phyloP scores from a whole-genome alignment of 371 early-diverging fungal species.

The Gilbertella persicaria region DNA sequence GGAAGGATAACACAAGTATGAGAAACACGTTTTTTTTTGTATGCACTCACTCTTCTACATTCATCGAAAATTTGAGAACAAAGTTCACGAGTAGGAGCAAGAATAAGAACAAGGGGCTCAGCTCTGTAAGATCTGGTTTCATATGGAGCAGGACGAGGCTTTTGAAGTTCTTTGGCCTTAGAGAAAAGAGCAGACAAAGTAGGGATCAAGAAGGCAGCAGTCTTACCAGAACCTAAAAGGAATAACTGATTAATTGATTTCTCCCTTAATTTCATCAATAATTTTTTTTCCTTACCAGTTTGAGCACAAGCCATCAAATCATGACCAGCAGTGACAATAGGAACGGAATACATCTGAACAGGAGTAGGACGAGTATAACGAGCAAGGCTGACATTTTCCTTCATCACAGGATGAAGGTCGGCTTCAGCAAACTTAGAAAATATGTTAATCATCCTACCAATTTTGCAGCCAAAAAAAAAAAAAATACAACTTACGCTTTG shows the following conservation, averaged over 20 bases:
- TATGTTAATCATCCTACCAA: slow-evolving; percentile 53
- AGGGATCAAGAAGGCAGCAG: slow-evolving; percentile 72
- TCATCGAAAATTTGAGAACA: slow-evolving; percentile 54
- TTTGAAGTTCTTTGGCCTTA: slow-evolving; percentile 25
- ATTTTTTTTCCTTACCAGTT: slow-evolving; percentile 54
- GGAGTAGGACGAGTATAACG: slow-evolving; percentile 69
- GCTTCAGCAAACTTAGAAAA: slow-evolving; percentile 50
- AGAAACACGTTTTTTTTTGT: not conserved
- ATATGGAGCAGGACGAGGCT: slow-evolving; percentile 24
- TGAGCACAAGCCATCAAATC: slow-evolving; percentile 83
- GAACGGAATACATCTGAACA: slow-evolving; percentile 71
- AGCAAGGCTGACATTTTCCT: slow-evolving; percentile 58
- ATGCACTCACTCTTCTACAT: slow-evolving; percentile 38
- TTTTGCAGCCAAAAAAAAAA: slow-evolving; percentile 25
- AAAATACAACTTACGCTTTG: slow-evolving; percentile 22
- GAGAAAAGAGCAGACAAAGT: slow-evolving; percentile 42
- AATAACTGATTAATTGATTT: not conserved
- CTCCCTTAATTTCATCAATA: not conserved
- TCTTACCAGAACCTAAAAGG: slow-evolving; percentile 63
- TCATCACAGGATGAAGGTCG: slow-evolving; percentile 47
- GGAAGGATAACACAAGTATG: not conserved
- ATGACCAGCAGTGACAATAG: slow-evolving; percentile 62
- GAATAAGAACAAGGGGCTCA: slow-evolving; percentile 45
- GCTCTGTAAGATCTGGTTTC: slow-evolving; percentile 30
- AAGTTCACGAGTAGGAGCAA: slow-evolving; percentile 51